Base-by-base conservation (phyloP, 2,329 filamentous ascomycete species). In the Trichoderma semiorbis region DNA sequence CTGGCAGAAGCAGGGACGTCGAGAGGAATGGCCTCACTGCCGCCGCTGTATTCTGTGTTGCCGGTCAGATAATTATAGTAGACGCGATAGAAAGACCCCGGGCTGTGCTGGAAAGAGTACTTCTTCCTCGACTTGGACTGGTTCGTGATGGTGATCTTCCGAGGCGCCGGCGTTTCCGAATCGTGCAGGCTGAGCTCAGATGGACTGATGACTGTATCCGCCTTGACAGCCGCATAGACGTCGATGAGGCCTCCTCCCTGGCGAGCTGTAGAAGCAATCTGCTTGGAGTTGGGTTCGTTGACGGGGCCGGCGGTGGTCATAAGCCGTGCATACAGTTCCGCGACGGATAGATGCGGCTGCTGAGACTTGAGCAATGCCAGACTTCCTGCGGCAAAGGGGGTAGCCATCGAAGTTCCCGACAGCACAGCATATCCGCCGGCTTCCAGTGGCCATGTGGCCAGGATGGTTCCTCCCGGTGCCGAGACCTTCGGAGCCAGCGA, bases 381-480 rank as follows among this genome's bases (percentile, higher is more conserved):
- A 39, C 80, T 77, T 50, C 80, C 84, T 8, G 84, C 83, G 5
- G 81, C 77, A 63, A 83, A 80, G 7, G 84, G 84, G 61, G 81
- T 80, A 7, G 84, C 80, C 84, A 87, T 86, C 3, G 83, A 85
- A 2, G 85, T 86, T 43, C 85, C 85, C 32, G 78, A 82, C 18
- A 81, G 74, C 12, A 86, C 79, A n/a, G 79, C 81, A 72, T 85
- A 85, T 11, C 73, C 67, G 28, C 77, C 76, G 6, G 79, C 73
- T 5, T 76, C 76, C 4, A 83, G 77, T 0, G 84, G 85, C 72
- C 80, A 88, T 1, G 84, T 86, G 2, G 83, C 83, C 24, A 85
- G 75, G 67, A 86, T 84, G 30, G 79, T 78, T 21, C 80, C 80
- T 62, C 83, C 83, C 1, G 82, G 81, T 0, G 82, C 78, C 21